Evolutionary conservation across 163 green algal species (phyloP), one percentile per base, ranked within the genome.

Genomic region (Scenedesmus sp.): DNA sequence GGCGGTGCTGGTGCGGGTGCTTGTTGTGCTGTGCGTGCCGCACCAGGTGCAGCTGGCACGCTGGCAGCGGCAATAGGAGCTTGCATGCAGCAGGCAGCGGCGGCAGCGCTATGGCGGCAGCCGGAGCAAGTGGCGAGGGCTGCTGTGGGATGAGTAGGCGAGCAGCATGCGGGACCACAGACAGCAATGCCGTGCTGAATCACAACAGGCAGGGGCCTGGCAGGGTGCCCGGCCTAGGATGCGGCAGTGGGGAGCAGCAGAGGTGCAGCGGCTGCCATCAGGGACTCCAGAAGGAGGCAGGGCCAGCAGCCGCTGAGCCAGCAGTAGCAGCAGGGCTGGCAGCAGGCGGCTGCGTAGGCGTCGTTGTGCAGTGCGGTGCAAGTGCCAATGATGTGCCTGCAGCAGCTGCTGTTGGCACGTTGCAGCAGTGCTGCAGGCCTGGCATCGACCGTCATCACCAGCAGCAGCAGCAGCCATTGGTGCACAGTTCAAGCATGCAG

Each of bases 391-490:
- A 20, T 70, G 56, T 7, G 20, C 1, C 56, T 10, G 56, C 3
- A 33, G 56, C 56, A 70, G 56, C 56, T 70, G 56, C 56, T 70
- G 56, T 22, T n/a, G 56, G 56, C 22, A 7, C 20, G 7, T 22
- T 70, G 22, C 56, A 70, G 56, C 56, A 70, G 56, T 6, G 22
- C 56, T 7, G 6, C 20, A 33, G 20, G 56, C 22, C 20, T 33
- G n/a, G 56, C 56, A 70, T 20, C 56, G 56, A 70, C 15, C 1
- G 56, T 33, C 20, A 9, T 70, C 1, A n/a, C 10, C 51, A 26
- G 76, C 78, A 84, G 35, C 78, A 84, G 78, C 40, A 83, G n/a
- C 78, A 84, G 5, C n/a, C 56, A 70, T 2, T 70, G 56, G 22
- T 20, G 20, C 51, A 61, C 22, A 22, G 51, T 16, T 33, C 0